Evolutionary conservation across 306 rosid species (phyloP).

Genomic region (Sesbania bispinosa): DNA sequence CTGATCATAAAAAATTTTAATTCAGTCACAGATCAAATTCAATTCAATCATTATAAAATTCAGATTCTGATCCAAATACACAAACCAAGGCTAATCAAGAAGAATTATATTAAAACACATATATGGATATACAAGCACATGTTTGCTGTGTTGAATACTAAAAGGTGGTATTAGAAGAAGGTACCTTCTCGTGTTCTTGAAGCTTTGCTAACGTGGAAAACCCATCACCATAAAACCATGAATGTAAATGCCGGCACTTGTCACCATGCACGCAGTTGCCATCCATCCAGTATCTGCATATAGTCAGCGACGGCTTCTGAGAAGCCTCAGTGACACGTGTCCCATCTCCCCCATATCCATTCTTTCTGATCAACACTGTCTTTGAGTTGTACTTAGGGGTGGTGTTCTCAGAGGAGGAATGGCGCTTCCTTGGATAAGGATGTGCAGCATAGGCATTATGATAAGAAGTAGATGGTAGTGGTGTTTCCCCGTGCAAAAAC

Average conservation of each 20-base stretch:
- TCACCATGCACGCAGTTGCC: slow-evolving; percentile 38
- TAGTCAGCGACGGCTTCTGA: background rate
- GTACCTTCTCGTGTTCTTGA: slow-evolving; percentile 50
- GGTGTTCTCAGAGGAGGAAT: background rate
- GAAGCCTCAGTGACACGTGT: background rate
- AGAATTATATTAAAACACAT: background rate
- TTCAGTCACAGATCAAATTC: background rate
- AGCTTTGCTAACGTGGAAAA: slow-evolving; percentile 38
- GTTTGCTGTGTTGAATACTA: background rate
- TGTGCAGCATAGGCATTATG: background rate
- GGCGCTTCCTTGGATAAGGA: background rate
- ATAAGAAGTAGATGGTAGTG: background rate
- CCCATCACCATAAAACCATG: slow-evolving; percentile 38
- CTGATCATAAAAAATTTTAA: background rate
- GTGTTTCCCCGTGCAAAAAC: background rate
- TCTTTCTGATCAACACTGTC: background rate
- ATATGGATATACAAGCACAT: too few species aligned
- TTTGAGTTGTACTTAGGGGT: background rate
- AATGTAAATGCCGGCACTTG: slow-evolving; percentile 30
- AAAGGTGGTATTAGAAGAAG: background rate
- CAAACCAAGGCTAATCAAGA: background rate
- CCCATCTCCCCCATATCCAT: background rate
- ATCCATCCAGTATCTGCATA: slow-evolving; percentile 36
- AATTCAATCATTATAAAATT: background rate
- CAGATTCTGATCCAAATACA: background rate